A percentile compares a stretch with the other conserved stretches of the same genome.
Evolutionary conservation across 441 rosid species (phyloP).

Genomic region (Bruguiera hainesii): DNA sequence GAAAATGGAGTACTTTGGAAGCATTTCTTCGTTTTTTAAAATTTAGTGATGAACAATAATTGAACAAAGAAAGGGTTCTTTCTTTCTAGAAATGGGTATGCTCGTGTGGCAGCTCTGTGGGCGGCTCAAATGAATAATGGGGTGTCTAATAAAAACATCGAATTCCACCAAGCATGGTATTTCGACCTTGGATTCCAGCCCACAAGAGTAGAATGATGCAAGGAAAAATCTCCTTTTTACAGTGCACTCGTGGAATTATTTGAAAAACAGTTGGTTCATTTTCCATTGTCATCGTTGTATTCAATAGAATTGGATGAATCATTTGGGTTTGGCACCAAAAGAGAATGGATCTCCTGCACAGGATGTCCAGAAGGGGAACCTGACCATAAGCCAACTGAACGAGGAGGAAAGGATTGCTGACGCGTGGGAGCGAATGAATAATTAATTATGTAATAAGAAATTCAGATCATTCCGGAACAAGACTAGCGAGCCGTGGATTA

Average conservation of each 20-base stretch:
- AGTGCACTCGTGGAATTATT: not conserved
- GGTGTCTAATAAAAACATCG: no score
- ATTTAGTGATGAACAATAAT: not conserved
- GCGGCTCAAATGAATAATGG: no score
- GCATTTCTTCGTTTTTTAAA: not conserved
- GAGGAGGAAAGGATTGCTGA: no score
- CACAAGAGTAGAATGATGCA: conserved; percentile 40
- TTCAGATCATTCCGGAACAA: no score
- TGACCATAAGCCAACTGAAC: no score
- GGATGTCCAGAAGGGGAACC: no score
- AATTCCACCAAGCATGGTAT: conserved; percentile 26
- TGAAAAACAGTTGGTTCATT: not conserved
- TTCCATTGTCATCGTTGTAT: conserved; percentile 11
- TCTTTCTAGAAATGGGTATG: conserved; percentile 32
- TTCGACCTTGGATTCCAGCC: conserved; percentile 24
- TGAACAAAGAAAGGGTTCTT: not conserved
- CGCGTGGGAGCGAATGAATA: no score
- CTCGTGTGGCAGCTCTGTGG: conserved; percentile 41
- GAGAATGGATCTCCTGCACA: no score
- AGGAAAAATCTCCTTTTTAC: conserved; percentile 16
- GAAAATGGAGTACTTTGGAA: conserved; percentile 25
- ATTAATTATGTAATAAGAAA: no score
- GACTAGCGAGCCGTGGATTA: no score
- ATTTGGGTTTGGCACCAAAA: conserved; percentile 32
- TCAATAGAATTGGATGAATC: conserved; percentile 45